These are phyloP conservation scores for Cyclospora cayetanensis DNA, from an alignment of 169 alveolate species.

Conservation along the genomic window DNA sequence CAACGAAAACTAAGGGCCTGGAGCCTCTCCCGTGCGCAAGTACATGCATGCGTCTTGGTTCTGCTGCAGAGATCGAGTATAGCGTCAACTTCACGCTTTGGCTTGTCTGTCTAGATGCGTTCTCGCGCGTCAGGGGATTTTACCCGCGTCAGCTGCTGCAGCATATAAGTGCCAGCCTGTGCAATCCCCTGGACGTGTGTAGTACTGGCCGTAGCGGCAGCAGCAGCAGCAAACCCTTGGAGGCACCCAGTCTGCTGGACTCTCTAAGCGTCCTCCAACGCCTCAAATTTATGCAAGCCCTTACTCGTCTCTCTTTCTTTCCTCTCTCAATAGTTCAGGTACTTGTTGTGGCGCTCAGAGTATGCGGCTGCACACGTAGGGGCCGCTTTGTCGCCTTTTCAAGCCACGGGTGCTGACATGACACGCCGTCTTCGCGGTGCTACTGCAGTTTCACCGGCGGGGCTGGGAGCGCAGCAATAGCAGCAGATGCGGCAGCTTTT, in stretches of 20 bases:
- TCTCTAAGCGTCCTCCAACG: slow-evolving; percentile 46
- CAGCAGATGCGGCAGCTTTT: too few relatives aligned
- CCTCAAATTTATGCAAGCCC: slow-evolving; percentile 33
- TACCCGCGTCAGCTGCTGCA: slow-evolving; percentile 28
- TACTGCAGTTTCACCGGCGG: too few relatives aligned
- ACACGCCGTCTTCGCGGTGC: too few relatives aligned
- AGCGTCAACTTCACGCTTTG: slow-evolving; percentile 48
- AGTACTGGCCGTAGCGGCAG: not conserved
- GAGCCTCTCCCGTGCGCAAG: too few relatives aligned
- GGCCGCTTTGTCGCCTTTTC: too few relatives aligned
- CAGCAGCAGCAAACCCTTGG: not conserved
- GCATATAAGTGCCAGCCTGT: not conserved
- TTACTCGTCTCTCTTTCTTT: slow-evolving; percentile 13
- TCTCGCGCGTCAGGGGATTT: slow-evolving; percentile 1
- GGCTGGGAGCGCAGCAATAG: too few relatives aligned
- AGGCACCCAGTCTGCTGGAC: not conserved
- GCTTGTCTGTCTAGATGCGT: slow-evolving; percentile 30
- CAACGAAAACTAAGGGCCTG: too few relatives aligned
- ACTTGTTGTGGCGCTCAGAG: too few relatives aligned
- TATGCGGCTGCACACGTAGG: too few relatives aligned
- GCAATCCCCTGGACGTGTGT: not conserved
- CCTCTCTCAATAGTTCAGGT: slow-evolving; percentile 6
- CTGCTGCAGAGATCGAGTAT: slow-evolving; percentile 28
- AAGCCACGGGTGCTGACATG: too few relatives aligned
- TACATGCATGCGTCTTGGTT: too few relatives aligned